These are phyloP conservation scores for Mychonastes homosphaera DNA, from an alignment of 139 green algal genomes.

Conservation along the genomic window DNA sequence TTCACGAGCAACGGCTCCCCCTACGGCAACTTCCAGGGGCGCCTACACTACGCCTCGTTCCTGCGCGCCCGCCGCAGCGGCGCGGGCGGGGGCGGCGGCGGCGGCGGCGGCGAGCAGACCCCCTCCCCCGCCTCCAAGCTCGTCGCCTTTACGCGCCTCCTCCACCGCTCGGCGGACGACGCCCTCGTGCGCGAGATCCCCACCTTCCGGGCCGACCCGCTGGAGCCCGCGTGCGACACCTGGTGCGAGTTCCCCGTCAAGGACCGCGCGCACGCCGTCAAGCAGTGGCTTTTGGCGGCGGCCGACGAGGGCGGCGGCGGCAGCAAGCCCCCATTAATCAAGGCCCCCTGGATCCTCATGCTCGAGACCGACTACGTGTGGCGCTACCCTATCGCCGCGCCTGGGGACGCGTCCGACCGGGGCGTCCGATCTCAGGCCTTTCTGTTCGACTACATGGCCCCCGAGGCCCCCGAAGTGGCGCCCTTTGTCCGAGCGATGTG, in stretches of 20 bases:
- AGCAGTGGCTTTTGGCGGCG: conserved; percentile 61
- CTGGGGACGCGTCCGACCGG: neutral
- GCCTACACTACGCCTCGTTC: conserved; percentile 31
- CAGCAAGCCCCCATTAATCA: conserved; percentile 42
- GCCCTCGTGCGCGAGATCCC: conserved; percentile 57
- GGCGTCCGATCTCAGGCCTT: neutral
- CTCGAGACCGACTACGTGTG: conserved; percentile 82
- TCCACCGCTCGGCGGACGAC: conserved; percentile 65
- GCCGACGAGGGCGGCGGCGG: no score
- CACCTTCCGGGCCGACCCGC: conserved; percentile 44
- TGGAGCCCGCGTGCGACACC: conserved; percentile 50
- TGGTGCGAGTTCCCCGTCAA: conserved; percentile 84
- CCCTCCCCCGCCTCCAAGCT: conserved; percentile 26
- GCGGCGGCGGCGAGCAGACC: neutral
- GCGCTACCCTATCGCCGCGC: conserved; percentile 45
- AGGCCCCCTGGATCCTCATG: conserved; percentile 72
- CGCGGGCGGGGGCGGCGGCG: no score
- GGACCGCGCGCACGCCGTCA: conserved; percentile 69
- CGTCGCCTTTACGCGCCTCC: conserved; percentile 73
- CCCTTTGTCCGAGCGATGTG: neutral
- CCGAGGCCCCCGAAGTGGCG: neutral
- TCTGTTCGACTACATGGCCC: neutral
- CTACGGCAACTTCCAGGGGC: conserved; percentile 83
- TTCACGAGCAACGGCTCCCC: conserved; percentile 71
- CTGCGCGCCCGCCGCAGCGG: neutral